A percentile compares a stretch with the other conserved stretches of the same genome.
These are phyloP conservation scores for Leishmania amazonensis DNA, from an alignment of 208 protist species.

Conservation along the genomic window DNA sequence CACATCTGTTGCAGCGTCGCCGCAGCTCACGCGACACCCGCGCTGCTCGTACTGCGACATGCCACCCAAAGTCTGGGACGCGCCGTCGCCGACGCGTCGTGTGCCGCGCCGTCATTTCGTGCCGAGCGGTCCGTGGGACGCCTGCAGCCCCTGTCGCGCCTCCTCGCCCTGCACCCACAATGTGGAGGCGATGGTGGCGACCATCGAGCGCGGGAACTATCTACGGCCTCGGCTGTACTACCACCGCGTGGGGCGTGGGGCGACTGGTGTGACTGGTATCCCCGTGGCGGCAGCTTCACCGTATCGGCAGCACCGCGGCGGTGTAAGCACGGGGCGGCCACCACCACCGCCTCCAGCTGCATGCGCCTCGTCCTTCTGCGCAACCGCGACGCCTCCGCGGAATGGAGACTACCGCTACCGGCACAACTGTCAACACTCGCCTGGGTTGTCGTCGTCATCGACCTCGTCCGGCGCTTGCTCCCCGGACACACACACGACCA, in stretches of 20 bases:
- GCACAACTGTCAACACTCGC: conserved; percentile 1
- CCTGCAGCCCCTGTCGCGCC: conserved; percentile 15
- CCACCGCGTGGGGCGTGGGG: conserved; percentile 39
- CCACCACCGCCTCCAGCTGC: not conserved
- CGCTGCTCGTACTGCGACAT: conserved; percentile 28
- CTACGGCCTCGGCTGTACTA: conserved; percentile 64
- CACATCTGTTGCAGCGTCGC: not conserved
- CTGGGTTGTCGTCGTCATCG: conserved; percentile 20
- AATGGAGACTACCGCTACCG: not conserved
- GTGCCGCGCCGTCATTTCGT: conserved; percentile 30
- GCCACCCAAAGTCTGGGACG: conserved; percentile 7
- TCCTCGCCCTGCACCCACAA: conserved; percentile 53
- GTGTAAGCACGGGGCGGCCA: not conserved
- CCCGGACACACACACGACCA: not conserved
- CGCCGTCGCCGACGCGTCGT: conserved; percentile 16
- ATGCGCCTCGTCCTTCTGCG: conserved; percentile 1
- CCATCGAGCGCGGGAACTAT: conserved; percentile 74
- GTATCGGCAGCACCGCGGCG: not conserved
- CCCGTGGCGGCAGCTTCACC: not conserved
- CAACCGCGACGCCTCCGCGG: not conserved
- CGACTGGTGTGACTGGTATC: conserved; percentile 7
- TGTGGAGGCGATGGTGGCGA: conserved; percentile 67
- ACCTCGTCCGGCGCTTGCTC: not conserved
- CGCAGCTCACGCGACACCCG: conserved; percentile 14
- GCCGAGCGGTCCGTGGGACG: conserved; percentile 27